Conservation (phyloP, 805 yeast genomes). For the Starmerella cellae region DNA sequence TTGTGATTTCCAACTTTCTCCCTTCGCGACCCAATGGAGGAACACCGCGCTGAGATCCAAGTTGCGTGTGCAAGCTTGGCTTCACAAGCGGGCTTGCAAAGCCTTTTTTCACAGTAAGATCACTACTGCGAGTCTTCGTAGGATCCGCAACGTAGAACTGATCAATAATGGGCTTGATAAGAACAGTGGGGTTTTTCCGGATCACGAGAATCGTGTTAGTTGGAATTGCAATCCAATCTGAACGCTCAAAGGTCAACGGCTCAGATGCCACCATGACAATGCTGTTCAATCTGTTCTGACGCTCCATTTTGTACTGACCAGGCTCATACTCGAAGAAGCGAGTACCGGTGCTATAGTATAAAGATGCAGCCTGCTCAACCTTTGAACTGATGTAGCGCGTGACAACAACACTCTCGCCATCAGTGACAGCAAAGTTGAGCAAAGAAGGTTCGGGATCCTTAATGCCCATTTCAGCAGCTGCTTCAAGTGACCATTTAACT, state of each 20-base stretch:
- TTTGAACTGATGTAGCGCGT: conserved; percentile 78
- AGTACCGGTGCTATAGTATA: conserved; percentile 89
- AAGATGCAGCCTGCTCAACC: conserved; percentile 90
- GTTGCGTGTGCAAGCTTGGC: conserved; percentile 33
- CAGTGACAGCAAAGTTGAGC: conserved; percentile 88
- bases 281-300: conserved; percentile 82
- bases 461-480: conserved; percentile 29
- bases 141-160: conserved; percentile 74
- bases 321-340: conserved; percentile 80
- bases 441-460: conserved; percentile 57
- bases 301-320: conserved; percentile 87
- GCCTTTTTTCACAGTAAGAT: conserved; percentile 80
- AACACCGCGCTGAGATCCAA: conserved; percentile 42
- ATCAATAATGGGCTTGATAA: conserved; percentile 79
- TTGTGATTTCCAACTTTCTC: conserved; percentile 24
- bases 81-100: conserved; percentile 79
- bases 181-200: conserved; percentile 69
- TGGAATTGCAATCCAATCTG: conserved; percentile 96
- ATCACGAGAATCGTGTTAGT: conserved; percentile 69
- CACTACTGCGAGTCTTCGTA: conserved; percentile 53
- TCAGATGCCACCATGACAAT: conserved; percentile 95
- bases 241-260: conserved; percentile 90
- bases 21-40: conserved; percentile 78
- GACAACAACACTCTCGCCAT: conserved; percentile 75
- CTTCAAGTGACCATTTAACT: conserved; percentile 64